Conservation (phyloP, 495 filamentous ascomycete species). For the Penicillium paradoxum region DNA sequence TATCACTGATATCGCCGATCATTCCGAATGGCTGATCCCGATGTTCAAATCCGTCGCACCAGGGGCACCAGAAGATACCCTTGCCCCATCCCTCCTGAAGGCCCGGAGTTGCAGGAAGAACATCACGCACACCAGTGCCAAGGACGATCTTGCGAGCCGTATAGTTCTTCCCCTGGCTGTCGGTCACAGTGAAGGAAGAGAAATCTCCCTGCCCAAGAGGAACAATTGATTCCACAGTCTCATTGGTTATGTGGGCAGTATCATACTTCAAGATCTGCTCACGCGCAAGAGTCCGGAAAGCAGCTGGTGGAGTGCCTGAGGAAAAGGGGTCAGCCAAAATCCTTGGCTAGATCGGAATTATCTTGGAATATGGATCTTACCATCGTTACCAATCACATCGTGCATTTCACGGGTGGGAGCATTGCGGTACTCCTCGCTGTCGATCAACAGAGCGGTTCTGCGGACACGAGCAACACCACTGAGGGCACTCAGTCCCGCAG, state of each 20-base stretch:
- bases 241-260: constrained; percentile 45
- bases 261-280: constrained; percentile 46
- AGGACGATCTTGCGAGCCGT: constrained; percentile 50
- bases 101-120: constrained; percentile 50
- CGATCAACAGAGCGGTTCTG: constrained; percentile 48
- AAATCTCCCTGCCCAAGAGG: constrained; percentile 26
- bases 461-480: constrained; percentile 53
- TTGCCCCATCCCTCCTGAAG: constrained; percentile 49
- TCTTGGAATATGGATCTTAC: constrained; percentile 21
- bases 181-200: constrained; percentile 41
- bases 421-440: constrained; percentile 54
- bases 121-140: constrained; percentile 50
- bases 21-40: constrained; percentile 51
- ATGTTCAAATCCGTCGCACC: constrained; percentile 59
- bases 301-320: constrained; percentile 46
- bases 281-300: constrained; percentile 49
- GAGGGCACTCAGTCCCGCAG: constrained; percentile 39
- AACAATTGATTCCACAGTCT: constrained; percentile 43
- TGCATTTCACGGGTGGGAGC: constrained; percentile 51
- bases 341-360: not conserved
- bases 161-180: constrained; percentile 28
- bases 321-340: not conserved
- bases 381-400: constrained; percentile 55
- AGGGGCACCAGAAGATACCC: constrained; percentile 58
- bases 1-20: constrained; percentile 40